Evolutionary conservation across 768 basidiomycete genomes (phyloP), one percentile per base, ranked within the genome.

Genomic region (Boletus vermiculosoides): DNA sequence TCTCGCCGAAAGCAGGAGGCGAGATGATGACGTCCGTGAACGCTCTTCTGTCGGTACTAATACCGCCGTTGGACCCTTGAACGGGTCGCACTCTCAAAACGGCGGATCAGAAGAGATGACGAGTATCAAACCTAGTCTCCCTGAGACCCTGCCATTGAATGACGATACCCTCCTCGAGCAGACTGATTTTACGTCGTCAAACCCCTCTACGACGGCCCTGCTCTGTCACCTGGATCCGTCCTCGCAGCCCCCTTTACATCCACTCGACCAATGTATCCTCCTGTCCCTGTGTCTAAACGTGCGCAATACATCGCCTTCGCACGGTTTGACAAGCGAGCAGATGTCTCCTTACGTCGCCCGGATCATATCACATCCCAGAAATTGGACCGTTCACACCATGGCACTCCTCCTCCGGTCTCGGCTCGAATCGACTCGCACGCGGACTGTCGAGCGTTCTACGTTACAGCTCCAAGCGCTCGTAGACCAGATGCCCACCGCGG

Each of bases 311-410:
- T 91, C 92, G 3, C 95, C 95, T 18, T 76, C 80, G 45, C 92
- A 96, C 73, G 96, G 94, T 13, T 81, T 99, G 52, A 97, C 95
- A 30, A 79, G 81, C 50, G 92, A 92, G 65, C 94, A 98, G 68
- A 95, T 98, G 90, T 71, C 85, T 3, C 90, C 97, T 13, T 98
- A 96, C 78, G 84, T 98, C 55, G 73, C 86, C 13, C 89, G 96
- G 37, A 92, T 98, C 37, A 83, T 98, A 61, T 78, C 86, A 1
- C 92, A 98, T 68, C 93, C 94, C 2, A 77, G 80, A 54, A 98
- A 98, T 71, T 99, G 97, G 97, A 90, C 93, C 6, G 79, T 98
- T 31, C 93, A 98, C 74, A 96, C 95, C 37, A 96, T 95, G 85
- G 95, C 94, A 30, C 85, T 98, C 51, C 83, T 99, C 49, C 84